A percentile compares a stretch with the other conserved stretches of the same genome.
phyloP scores from a whole-genome alignment of 345 rosid species.

The Citrus cavaleriei region DNA sequence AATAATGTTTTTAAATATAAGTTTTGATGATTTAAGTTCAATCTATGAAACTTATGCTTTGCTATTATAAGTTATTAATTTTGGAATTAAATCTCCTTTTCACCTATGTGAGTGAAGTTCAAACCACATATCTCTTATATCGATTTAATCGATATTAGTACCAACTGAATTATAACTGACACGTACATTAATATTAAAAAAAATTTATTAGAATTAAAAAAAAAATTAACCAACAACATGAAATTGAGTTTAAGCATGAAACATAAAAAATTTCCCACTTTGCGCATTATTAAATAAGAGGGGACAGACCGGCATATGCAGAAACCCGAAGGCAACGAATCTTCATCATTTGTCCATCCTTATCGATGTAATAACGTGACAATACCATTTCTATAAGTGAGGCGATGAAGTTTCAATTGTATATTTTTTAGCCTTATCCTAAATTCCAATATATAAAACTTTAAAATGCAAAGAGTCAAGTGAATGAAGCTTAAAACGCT shows the following conservation, averaged over 20 bases:
- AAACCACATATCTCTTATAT: too few species aligned
- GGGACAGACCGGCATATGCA: not conserved
- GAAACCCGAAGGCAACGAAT: not conserved
- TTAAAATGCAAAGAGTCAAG: not conserved
- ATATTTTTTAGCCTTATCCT: not conserved
- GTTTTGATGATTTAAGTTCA: too few species aligned
- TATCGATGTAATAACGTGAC: not conserved
- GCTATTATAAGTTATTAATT: too few species aligned
- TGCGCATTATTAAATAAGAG: not conserved
- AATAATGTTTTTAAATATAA: too few species aligned
- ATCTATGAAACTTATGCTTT: too few species aligned
- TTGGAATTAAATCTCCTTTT: too few species aligned
- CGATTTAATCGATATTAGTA: too few species aligned
- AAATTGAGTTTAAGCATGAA: too few species aligned
- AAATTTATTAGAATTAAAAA: not conserved
- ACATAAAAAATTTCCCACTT: too few species aligned
- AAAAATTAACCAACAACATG: not conserved
- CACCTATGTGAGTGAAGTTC: too few species aligned
- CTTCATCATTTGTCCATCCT: not conserved
- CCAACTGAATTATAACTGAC: too few species aligned
- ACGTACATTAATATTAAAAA: not conserved
- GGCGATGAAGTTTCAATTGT: not conserved
- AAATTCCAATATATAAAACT: not conserved
- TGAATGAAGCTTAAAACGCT: not conserved
- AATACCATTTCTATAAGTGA: not conserved